Evolutionary conservation across 805 yeast species (phyloP).

Genomic region (Barnettozyma sucrosica): DNA sequence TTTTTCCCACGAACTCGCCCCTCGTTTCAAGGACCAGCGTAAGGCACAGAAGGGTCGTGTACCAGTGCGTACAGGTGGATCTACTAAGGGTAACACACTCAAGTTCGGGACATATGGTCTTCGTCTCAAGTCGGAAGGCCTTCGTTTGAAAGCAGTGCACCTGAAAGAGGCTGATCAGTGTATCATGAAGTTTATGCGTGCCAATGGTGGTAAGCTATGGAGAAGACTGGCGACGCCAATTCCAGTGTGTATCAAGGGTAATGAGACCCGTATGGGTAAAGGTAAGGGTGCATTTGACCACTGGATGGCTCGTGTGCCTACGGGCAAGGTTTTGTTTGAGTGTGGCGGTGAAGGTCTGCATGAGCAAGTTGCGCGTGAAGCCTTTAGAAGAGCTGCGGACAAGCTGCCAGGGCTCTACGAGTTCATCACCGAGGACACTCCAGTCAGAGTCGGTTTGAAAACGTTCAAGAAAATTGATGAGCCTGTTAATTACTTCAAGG

Average conservation of each 20-base stretch:
- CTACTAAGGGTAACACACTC: conserved; percentile 78
- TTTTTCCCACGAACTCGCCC: conserved; percentile 25
- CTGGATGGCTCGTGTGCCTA: conserved; percentile 95
- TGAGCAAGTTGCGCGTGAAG: conserved; percentile 85
- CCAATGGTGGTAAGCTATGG: conserved; percentile 67
- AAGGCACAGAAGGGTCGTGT: conserved; percentile 94
- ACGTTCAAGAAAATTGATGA: conserved; percentile 41
- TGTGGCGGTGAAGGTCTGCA: conserved; percentile 71
- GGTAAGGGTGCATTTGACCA: conserved; percentile 97
- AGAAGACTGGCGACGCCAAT: conserved; percentile 78
- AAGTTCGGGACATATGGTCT: conserved; percentile 82
- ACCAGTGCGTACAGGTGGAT: conserved; percentile 91
- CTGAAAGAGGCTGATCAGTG: conserved; percentile 87
- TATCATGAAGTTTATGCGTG: conserved; percentile 76
- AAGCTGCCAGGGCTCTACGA: conserved; percentile 92
- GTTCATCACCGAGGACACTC: conserved; percentile 58
- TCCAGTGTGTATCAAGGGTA: conserved; percentile 94
- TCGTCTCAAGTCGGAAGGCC: conserved; percentile 83
- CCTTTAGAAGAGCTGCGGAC: conserved; percentile 82
- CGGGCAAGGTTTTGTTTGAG: conserved; percentile 90
- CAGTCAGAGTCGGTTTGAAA: conserved; percentile 68
- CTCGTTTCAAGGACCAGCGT: conserved; percentile 30
- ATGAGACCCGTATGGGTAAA: conserved; percentile 99
- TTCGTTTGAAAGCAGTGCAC: conserved; percentile 80
- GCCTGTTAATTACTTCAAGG: conserved; percentile 47